Evolutionary conservation across 495 filamentous ascomycete species (phyloP), one percentile per base, ranked within the genome.

Genomic region (Penicillium bialowiezense): DNA sequence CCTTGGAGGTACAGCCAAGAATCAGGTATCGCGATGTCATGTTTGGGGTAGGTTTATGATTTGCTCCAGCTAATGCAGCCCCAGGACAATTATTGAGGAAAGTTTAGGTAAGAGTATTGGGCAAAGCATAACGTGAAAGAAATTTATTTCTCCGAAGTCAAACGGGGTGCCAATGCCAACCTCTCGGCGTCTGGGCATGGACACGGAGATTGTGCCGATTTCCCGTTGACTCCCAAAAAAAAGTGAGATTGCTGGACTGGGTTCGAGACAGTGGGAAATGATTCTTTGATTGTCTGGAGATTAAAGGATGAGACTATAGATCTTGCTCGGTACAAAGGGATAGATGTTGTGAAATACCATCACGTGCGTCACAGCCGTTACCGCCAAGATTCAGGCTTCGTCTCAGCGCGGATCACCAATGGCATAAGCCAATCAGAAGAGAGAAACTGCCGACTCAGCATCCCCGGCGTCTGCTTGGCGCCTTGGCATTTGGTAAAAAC

Each of bases 401-500:
- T 55, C 59, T 54, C 50, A 54, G 28, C 54, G 64, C 58, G 64
- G 64, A 69, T 67, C 64, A 57, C 35, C 14, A 18, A 10, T 13
- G 7, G 5, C 1, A 7, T 20, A 10, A 36, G 29, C 63, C 64
- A 67, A 67, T 68, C 19, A 61, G 1, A 7, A 8, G 0, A 1
- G 10, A 6, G 14, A 7, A 0, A 17, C 18, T 26, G 20, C 21
- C 35, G 17, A 44, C 44, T 47, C 28, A 34, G 55, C 54, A 59
- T 56, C 56, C 54, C 56, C 54, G 52, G 23, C 52, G 28, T 47
- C 29, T 33, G n/a, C 68, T 69, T 69, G 68, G 68, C 68, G 39
- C 23, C 68, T 71, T 71, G 68, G 68, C 68, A 37, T 39, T 41
- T 45, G 42, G 61, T 62, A 62, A 59, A 52, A 47, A 59, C 55